Base-by-base conservation (phyloP, 1,284 basidiomycete species). In the Mycena sp. region DNA sequence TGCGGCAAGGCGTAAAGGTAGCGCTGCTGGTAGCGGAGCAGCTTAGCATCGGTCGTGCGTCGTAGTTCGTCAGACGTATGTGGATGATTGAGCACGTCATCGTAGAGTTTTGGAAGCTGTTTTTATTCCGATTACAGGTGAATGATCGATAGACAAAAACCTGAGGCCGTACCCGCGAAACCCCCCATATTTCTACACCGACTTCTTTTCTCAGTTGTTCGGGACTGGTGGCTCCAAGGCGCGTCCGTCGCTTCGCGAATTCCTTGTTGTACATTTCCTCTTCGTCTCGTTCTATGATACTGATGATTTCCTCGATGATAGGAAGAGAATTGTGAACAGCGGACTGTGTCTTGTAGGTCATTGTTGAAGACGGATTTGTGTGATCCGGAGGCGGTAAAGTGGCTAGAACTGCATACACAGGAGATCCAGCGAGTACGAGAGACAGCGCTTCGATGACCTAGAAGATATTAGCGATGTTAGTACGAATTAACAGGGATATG, bases 381-480 rank as follows among this genome's bases (percentile, higher is more conserved):
- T 88, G 85, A 73, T 97, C 93, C 0, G 92, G 91, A 2, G 81
- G 79, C 5, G 94, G 90, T 1, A 97, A 80, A 0, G 80, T 79
- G 1, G 86, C 88, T 3, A 99, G 80, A 1, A 89, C 78, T 1
- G 80, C 67, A 69, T 91, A 91, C 28, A 91, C 79, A 0, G 85
- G 80, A 9, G 96, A 96, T 11, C 86, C 86, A 0, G 94, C 93
- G 6, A 98, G 86, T 11, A 95, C 81, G 29, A 92, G 80, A 4
- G 82, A 82, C 11, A 99, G 81, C 0, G 89, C 84, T 32, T 84
- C 79, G 56, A 89, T 85, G 21, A 96, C 71, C 93, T 96, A 51
- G n/a, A n/a, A n/a, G n/a, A n/a, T n/a, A n/a, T 17, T 28, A 29
- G 17, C 35, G 28, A 58, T 55, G 59, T 26, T 40, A 62, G 21